Base-by-base conservation (phyloP, 306 rosid species). In the Gillenia trifoliata region DNA sequence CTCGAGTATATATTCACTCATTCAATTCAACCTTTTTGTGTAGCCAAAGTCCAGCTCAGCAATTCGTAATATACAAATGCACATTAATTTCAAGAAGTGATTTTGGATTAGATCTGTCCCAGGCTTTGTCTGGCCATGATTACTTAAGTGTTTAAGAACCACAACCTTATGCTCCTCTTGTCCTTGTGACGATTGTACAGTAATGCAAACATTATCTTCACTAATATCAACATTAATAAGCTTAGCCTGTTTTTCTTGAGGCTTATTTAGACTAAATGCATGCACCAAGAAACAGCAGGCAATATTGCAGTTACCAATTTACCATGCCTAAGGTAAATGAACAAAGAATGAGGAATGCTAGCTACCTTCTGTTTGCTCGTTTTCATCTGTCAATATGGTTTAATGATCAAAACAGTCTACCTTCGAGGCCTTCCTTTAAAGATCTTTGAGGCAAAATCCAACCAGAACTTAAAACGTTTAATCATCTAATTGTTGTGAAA, bases 91-190 rank as follows among this genome's bases (percentile, higher is more conserved):
- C 78, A 64, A 63, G 31, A 33, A 75, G 68, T 74, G 86, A 81
- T 76, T 85, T 66, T 77, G 90, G 88, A 86, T 83, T 79, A 83
- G 86, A 88, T 88, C 75, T 88, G 90, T 86, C 90, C 82, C 85
- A 80, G 77, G 68, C 70, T 30, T 29, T 85, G 86, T 82, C 87
- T 90, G 85, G 79, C 80, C 79, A 71, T 75, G 70, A 76, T 78
- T 74, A 66, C 78, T 26, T 72, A 66, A 78, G 83, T 49, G 78
- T 74, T 64, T 74, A 71, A 57, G 81, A 69, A n/a, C 78, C 66
- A 59, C 78, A 55, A 49, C 70, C 23, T 22, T 61, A 5, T 55
- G 78, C 55, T 57, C 64, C 75, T 54, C 57, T 73, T 79, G 71
- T 71, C 63, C 61, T 60, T 47, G 71, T 68, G 79, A 68, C 67